A percentile compares a stretch with the other conserved stretches of the same genome.
Conservation (phyloP, 805 yeast species). For the Ogataea trehalophila region DNA sequence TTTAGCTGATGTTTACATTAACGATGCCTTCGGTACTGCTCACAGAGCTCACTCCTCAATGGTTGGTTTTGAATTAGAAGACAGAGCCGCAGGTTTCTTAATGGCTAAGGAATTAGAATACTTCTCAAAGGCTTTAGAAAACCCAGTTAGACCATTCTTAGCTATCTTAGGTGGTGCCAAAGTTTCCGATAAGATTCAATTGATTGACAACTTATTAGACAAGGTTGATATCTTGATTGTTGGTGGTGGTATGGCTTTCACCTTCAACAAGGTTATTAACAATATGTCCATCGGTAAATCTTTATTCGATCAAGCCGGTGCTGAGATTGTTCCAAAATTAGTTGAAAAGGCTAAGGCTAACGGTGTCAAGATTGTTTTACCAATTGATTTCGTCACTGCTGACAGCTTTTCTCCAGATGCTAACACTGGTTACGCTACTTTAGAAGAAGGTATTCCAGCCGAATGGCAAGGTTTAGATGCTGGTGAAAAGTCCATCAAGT, state of each 20-base stretch:
- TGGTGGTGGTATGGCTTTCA: slow-evolving; percentile 99
- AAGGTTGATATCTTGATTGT: slow-evolving; percentile 92
- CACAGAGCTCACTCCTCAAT: slow-evolving; percentile 99
- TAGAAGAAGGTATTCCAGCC: slow-evolving; percentile 89
- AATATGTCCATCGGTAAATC: slow-evolving; percentile 87
- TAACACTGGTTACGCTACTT: slow-evolving; percentile 74
- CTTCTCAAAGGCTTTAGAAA: slow-evolving; percentile 97
- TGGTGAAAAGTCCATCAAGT: slow-evolving; percentile 83
- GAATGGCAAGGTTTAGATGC: slow-evolving; percentile 94
- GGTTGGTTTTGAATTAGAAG: slow-evolving; percentile 95
- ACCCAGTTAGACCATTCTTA: slow-evolving; percentile 96
- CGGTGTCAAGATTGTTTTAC: slow-evolving; percentile 88
- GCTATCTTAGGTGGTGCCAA: slow-evolving; percentile 99
- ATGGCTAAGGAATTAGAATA: slow-evolving; percentile 95
- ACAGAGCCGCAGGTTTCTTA: slow-evolving; percentile 98
- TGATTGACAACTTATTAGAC: slow-evolving; percentile 94
- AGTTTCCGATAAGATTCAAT: slow-evolving; percentile 97
- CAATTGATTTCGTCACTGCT: slow-evolving; percentile 94
- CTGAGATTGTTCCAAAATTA: slow-evolving; percentile 88
- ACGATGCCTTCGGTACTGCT: slow-evolving; percentile 99
- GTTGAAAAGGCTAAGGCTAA: slow-evolving; percentile 95
- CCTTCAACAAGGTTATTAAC: slow-evolving; percentile 92
- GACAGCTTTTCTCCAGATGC: slow-evolving; percentile 94
- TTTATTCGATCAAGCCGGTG: slow-evolving; percentile 88
- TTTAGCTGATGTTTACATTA: slow-evolving; percentile 93